A percentile compares a stretch with the other conserved stretches of the same genome.
These are phyloP conservation scores for Vitis cinerea DNA, from an alignment of 164 flowering plant genomes.

Conservation along the genomic window DNA sequence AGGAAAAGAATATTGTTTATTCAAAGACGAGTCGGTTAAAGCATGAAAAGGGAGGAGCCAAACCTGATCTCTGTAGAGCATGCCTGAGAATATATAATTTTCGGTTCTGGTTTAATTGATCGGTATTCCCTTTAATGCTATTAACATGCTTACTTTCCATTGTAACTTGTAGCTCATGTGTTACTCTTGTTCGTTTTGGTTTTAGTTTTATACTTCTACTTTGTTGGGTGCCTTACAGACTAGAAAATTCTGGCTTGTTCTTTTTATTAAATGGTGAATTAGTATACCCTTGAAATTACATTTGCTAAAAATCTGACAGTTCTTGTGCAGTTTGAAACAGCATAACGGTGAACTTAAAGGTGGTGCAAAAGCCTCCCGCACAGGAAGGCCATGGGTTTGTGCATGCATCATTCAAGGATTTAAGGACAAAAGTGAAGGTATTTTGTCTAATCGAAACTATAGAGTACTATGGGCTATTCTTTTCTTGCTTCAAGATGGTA, in stretches of 20 bases:
- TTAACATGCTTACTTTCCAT: too few relatives aligned
- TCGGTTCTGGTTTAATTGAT: too few relatives aligned
- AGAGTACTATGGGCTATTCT: too few relatives aligned
- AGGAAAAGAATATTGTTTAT: too few relatives aligned
- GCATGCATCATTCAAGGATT: constrained; percentile 79
- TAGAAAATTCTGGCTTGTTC: background rate
- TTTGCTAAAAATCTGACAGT: background rate
- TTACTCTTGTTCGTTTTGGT: background rate
- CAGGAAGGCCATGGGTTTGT: constrained; percentile 90
- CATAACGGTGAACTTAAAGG: constrained; percentile 88
- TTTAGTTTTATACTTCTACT: background rate
- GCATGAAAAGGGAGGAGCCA: too few relatives aligned
- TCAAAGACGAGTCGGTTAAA: too few relatives aligned
- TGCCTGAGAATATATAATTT: too few relatives aligned
- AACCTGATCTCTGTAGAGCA: too few relatives aligned
- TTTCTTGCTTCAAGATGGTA: too few relatives aligned
- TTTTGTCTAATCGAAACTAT: background rate
- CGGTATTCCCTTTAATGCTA: too few relatives aligned
- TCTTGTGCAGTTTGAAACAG: constrained; percentile 61
- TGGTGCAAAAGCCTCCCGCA: constrained; percentile 87
- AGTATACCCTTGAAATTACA: background rate
- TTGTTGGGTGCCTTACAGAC: background rate
- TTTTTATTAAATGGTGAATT: background rate
- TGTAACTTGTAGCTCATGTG: background rate
- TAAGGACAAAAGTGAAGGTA: constrained; percentile 66